Base-by-base conservation (phyloP, 371 early-diverging fungal species). In the Lichtheimia ornata region DNA sequence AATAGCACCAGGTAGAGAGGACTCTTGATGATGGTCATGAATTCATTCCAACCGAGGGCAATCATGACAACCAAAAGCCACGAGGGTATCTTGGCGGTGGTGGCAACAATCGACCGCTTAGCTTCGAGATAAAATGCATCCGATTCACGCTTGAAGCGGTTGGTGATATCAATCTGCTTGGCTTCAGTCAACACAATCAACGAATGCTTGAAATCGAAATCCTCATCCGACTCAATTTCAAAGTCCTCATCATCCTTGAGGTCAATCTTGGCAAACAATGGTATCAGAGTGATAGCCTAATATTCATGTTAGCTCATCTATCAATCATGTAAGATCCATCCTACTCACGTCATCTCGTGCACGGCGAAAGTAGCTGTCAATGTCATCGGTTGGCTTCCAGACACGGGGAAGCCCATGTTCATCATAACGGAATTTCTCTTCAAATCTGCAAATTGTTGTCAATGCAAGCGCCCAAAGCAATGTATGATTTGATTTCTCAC, bases 371-470 rank as follows among this genome's bases (percentile, higher is more conserved):
- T 84, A 84, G 22, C 77, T 73, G 66, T 98, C 98, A 53, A 98
- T 96, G 73, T 97, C 94, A 73, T 97, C 97, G 20, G 86, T 85
- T 5, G 95, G 93, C 59, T 87, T 90, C 98, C 98, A 98, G 15
- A 98, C 92, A 28, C 93, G 82, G 7, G 99, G 99, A 25, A 97
- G 71, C 11, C 97, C 97, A 18, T 87, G 76, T 4, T 90, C 92
- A 62, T 97, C 98, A 70, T 97, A 97, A 53, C 95, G 78, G 83
- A 98, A 98, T 63, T 88, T 83, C 60, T 90, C 89, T 73, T 97
- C 97, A 61, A 97, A 94, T 47, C 86, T 76, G 47, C 15, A 13
- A 13, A 18, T 3, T 35, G 50, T 35, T 35, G 35, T 35, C 35
- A 35, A 2, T 35, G 9, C 35, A 35, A 6, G 11, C 9, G 12